Base-by-base conservation (phyloP, 139 green algal genomes). In the Chlamydomonas sphaeroides region DNA sequence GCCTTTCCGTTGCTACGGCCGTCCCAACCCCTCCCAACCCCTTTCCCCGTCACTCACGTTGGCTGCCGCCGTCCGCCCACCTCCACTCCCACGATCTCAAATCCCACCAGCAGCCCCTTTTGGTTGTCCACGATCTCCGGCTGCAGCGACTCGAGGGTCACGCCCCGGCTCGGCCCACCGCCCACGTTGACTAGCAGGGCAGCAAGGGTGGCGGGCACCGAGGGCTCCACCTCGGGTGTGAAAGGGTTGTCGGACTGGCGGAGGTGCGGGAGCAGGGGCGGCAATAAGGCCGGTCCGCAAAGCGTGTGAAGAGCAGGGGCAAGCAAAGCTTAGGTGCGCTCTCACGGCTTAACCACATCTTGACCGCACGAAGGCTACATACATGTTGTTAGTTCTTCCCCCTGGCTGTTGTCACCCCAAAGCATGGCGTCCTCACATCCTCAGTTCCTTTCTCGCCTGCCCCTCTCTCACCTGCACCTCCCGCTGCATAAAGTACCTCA, bases 161-260 rank as follows among this genome's bases (percentile, higher is more conserved):
- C 18, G 4, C 62, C 33, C 18, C 62, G 62, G 1, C n/a, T n/a
- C 62, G 32, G 1, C 3, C 62, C 62, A n/a, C 25, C 25, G 56
- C 56, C 56, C 17, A 62, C 23, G 56, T 62, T 62, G 17, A 6
- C 5, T 6, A 62, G 56, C 56, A 62, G 56, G 23, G 6, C 23
- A 25, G 23, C 56, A 6, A 62, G 25, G 1, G 25, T 25, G 15
- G 56, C 56, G 20, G 56, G 56, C 62, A 42, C 25, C 10, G 62
- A 68, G 62, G 62, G 62, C 62, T 68, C 62, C 1, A 28, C 2
- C 32, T 41, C 62, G 62, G 62, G 62, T 3, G 62, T 68, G 62
- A 68, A 68, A n/a, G 62, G 62, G 62, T 68, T 68, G 62, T 68
- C 62, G 62, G 18, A n/a, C 62, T 68, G 62, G 45, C 11, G 11